phyloP scores from a whole-genome alignment of 108 stramenopile genomes.

The Nannochloropsis oceanica region DNA sequence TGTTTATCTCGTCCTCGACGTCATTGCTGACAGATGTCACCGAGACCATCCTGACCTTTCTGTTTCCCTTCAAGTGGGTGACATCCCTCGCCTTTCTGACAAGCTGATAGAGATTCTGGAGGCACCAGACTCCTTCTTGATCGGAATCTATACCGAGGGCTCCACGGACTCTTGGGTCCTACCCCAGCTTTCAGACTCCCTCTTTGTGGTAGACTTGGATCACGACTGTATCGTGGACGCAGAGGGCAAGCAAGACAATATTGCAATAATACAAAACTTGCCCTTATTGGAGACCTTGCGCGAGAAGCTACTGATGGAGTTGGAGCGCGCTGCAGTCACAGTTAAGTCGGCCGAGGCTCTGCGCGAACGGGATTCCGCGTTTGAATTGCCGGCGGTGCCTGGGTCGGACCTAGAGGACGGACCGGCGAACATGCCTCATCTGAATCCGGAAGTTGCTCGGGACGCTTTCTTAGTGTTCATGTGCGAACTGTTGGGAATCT shows the following conservation, averaged over 20 bases:
- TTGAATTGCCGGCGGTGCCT: background rate
- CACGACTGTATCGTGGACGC: background rate
- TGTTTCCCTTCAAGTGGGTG: conserved; percentile 37
- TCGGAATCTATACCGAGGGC: conserved; percentile 20
- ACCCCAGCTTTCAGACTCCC: background rate
- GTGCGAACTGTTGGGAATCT: background rate
- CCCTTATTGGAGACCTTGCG: background rate
- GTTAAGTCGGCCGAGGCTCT: background rate
- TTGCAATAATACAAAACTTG: background rate
- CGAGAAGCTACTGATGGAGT: background rate
- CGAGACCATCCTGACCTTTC: conserved; percentile 30
- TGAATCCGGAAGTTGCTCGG: background rate
- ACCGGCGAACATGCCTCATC: background rate
- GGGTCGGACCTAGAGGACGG: background rate
- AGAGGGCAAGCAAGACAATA: background rate
- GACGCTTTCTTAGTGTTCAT: background rate
- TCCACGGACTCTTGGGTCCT: background rate
- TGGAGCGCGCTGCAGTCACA: background rate
- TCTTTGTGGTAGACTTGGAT: background rate
- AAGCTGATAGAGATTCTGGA: conserved; percentile 25
- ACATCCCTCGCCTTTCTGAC: conserved; percentile 37
- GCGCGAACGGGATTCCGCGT: background rate
- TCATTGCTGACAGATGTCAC: conserved; percentile 30
- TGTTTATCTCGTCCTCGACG: conserved; percentile 27
- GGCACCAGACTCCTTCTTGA: conserved; percentile 38